phyloP scores from a whole-genome alignment of 2,329 filamentous ascomycete genomes.

The Hypoxylon sp. region DNA sequence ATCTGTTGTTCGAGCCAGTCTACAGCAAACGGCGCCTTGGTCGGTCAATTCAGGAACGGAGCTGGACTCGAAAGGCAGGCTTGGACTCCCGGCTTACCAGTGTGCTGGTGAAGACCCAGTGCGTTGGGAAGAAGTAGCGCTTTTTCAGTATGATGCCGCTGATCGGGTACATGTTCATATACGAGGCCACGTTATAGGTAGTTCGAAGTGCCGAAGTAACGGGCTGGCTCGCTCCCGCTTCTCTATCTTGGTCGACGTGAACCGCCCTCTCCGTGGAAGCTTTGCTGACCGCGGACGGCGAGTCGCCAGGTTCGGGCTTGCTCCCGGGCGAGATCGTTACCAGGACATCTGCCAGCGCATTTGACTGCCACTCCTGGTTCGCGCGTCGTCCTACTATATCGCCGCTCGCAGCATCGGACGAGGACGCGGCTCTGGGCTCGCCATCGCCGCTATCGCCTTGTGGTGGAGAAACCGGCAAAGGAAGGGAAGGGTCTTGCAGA shows the following conservation, averaged over 20 bases:
- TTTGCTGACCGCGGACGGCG: not conserved
- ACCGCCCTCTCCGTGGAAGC: not conserved
- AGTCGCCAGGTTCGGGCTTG: not conserved
- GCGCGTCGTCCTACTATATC: not conserved
- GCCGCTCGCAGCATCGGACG: not conserved
- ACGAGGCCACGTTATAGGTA: not conserved
- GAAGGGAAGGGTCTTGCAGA: no score
- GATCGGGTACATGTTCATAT: conserved; percentile 12
- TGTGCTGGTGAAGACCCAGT: conserved; percentile 19
- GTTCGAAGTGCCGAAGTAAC: not conserved
- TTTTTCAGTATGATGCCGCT: conserved; percentile 16
- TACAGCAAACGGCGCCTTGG: conserved; percentile 3
- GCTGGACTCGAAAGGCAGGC: not conserved
- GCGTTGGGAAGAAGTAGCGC: conserved; percentile 13
- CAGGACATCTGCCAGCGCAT: not conserved
- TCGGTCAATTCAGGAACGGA: not conserved
- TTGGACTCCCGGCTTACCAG: conserved; percentile 7
- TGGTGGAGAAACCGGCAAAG: no score
- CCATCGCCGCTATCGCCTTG: not conserved
- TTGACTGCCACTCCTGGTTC: conserved; percentile 1
- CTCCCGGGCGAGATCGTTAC: conserved; percentile 1
- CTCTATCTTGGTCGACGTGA: not conserved
- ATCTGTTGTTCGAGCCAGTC: conserved; percentile 16
- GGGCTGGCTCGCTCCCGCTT: not conserved
- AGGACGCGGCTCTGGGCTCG: not conserved